Conservation (phyloP, 805 yeast species). For the Kazachstania africana region DNA sequence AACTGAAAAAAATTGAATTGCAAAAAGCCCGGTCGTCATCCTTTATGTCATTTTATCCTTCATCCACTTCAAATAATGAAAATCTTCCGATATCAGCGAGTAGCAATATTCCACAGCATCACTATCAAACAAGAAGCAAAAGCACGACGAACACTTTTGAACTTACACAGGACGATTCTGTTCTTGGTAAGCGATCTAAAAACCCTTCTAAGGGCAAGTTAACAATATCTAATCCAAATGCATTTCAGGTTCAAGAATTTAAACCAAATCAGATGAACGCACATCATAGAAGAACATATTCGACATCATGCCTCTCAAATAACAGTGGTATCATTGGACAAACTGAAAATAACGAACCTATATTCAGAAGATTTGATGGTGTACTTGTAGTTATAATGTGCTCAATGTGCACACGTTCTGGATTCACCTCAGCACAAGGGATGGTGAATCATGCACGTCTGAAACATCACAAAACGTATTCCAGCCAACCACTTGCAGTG, state of each 20-base stretch:
- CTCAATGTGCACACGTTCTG: slow-evolving; percentile 52
- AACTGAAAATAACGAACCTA: slow-evolving; percentile 33
- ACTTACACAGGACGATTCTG: slow-evolving; percentile 1
- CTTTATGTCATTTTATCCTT: background rate
- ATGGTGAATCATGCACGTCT: slow-evolving; percentile 66
- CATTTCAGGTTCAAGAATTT: slow-evolving; percentile 8
- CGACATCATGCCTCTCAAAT: slow-evolving; percentile 29
- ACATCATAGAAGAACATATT: slow-evolving; percentile 25
- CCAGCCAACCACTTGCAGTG: slow-evolving; percentile 68
- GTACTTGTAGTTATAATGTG: slow-evolving; percentile 57
- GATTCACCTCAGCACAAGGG: slow-evolving; percentile 72
- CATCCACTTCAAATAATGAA: background rate
- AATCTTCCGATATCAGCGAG: background rate
- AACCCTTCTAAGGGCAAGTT: background rate
- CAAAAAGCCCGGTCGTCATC: slow-evolving; percentile 4
- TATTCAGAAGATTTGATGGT: slow-evolving; percentile 61
- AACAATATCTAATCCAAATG: slow-evolving; percentile 1
- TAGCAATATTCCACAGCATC: slow-evolving; percentile 12
- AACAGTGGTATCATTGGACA: slow-evolving; percentile 39
- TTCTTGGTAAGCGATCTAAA: background rate
- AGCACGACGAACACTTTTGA: slow-evolving; percentile 15
- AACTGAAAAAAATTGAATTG: slow-evolving; percentile 8
- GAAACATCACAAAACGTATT: slow-evolving; percentile 59
- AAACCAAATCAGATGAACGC: slow-evolving; percentile 16
- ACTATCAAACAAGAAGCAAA: slow-evolving; percentile 26